Percentiles rank a stretch among this genome's conserved stretches.
phyloP scores from a whole-genome alignment of 2,329 filamentous ascomycete genomes.

The Sordariomycetes sp. region DNA sequence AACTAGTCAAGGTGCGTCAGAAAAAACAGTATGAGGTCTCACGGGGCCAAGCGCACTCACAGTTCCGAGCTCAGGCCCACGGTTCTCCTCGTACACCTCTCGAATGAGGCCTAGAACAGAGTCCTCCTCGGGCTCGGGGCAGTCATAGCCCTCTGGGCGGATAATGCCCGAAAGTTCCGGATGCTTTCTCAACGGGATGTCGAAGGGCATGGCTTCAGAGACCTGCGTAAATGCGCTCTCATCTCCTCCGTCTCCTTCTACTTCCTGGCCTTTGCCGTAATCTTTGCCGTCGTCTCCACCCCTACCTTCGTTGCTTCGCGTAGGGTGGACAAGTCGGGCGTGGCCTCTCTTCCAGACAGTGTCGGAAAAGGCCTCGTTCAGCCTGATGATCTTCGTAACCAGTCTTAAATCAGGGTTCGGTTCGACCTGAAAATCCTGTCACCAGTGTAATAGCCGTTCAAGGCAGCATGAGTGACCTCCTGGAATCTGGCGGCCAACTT shows the following conservation, averaged over 20 bases:
- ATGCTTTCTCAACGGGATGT: slow-evolving; percentile 8
- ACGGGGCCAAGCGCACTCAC: slow-evolving; percentile 12
- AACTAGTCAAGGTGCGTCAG: slow-evolving; percentile 14
- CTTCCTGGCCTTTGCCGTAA: too few relatives aligned
- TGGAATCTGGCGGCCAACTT: slow-evolving; percentile 17
- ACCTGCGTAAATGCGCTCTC: neutral
- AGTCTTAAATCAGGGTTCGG: slow-evolving; percentile 14
- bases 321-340: slow-evolving; percentile 4
- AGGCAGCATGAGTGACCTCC: slow-evolving; percentile 12
- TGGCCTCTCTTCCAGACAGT: slow-evolving; percentile 14
- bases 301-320: neutral
- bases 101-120: slow-evolving; percentile 19
- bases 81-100: slow-evolving; percentile 23
- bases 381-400: slow-evolving; percentile 21
- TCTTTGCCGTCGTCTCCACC: too few relatives aligned
- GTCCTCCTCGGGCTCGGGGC: slow-evolving; percentile 5
- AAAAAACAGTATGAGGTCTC: neutral
- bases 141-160: slow-evolving; percentile 9
- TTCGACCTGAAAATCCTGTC: slow-evolving; percentile 15
- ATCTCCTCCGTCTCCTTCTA: too few relatives aligned
- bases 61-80: slow-evolving; percentile 41
- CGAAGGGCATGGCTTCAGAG: neutral
- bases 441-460: slow-evolving; percentile 21
- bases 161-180: slow-evolving; percentile 14
- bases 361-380: slow-evolving; percentile 21